Conservation (phyloP, 805 yeast genomes). For the Wickerhamiella kazuoi region DNA sequence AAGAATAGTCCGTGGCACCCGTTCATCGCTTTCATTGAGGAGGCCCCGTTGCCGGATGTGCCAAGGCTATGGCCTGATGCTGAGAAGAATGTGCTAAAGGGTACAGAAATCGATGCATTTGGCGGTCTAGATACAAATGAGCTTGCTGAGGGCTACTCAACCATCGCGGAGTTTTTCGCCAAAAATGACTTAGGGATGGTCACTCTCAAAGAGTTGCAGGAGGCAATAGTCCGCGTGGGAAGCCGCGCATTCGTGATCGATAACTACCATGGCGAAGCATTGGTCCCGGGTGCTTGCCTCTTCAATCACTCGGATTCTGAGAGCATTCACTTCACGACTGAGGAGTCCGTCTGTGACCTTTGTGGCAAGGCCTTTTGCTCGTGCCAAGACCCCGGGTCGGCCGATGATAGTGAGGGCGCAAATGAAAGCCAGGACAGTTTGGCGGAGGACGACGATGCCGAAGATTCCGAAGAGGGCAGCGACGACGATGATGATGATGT, state of each 20-base stretch:
- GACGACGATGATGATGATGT: constrained; percentile 15
- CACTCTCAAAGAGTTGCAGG: constrained; percentile 19
- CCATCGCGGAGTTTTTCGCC: constrained; percentile 20
- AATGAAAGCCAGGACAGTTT: constrained; percentile 18
- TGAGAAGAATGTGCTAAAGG: constrained; percentile 31
- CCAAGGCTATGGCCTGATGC: constrained; percentile 46
- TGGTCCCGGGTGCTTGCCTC: constrained; percentile 84
- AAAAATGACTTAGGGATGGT: constrained; percentile 7
- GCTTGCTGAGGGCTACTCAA: constrained; percentile 24
- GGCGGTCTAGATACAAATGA: constrained; percentile 40
- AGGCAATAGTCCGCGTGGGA: constrained; percentile 45
- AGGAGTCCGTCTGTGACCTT: constrained; percentile 32
- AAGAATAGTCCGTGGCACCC: constrained; percentile 64
- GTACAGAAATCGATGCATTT: constrained; percentile 44
- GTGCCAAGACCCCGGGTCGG: constrained; percentile 19
- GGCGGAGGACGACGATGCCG: constrained; percentile 15
- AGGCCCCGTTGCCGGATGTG: constrained; percentile 26
- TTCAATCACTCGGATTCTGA: constrained; percentile 58
- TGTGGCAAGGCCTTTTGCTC: constrained; percentile 34
- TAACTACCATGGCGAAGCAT: constrained; percentile 47
- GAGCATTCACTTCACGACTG: constrained; percentile 48
- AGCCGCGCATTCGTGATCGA: constrained; percentile 75
- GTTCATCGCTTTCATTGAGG: constrained; percentile 38
- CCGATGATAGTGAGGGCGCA: constrained; percentile 15
- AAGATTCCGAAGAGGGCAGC: constrained; percentile 13